A percentile compares a stretch with the other conserved stretches of the same genome.
Evolutionary conservation across 768 basidiomycete genomes (phyloP).

Genomic region (Xerocomellus chrysenteron): DNA sequence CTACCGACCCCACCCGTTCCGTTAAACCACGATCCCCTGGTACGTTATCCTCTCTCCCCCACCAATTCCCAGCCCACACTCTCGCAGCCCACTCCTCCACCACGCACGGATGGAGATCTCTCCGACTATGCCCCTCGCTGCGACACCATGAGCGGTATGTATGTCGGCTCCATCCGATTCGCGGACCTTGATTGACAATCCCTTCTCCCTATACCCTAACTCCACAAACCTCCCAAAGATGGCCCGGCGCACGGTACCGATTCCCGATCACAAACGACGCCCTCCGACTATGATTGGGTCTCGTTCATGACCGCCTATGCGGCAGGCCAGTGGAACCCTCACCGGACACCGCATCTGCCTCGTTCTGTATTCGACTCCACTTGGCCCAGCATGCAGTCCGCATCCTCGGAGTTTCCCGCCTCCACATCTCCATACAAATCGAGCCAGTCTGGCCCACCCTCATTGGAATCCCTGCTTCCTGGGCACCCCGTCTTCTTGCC

Average conservation of each 20-base stretch:
- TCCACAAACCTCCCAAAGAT: slow-evolving; percentile 11
- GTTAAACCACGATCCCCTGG: slow-evolving; percentile 8
- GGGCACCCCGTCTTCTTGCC: slow-evolving; percentile 9
- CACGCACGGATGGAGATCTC: slow-evolving; percentile 6
- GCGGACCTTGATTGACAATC: slow-evolving; percentile 1
- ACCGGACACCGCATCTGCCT: slow-evolving; percentile 63
- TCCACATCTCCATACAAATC: slow-evolving; percentile 8
- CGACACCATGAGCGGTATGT: slow-evolving; percentile 25
- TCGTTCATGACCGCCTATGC: slow-evolving; percentile 78
- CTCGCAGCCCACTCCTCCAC: slow-evolving; percentile 3
- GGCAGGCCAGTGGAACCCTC: slow-evolving; percentile 77
- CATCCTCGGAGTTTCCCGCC: slow-evolving; percentile 6
- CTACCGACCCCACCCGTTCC: slow-evolving; percentile 36
- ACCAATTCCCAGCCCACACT: neutral
- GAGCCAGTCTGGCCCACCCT: slow-evolving; percentile 1
- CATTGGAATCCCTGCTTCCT: slow-evolving; percentile 12
- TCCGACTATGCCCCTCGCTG: slow-evolving; percentile 12
- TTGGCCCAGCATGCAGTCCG: slow-evolving; percentile 12
- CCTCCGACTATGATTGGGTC: slow-evolving; percentile 61
- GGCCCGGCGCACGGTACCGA: slow-evolving; percentile 9
- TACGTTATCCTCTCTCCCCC: neutral
- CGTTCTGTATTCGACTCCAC: slow-evolving; percentile 27
- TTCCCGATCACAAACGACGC: slow-evolving; percentile 16
- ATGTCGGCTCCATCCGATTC: neutral
- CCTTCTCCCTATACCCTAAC: slow-evolving; percentile 22